A percentile compares a stretch with the other conserved stretches of the same genome.
Evolutionary conservation across 139 green algal genomes (phyloP).

Genomic region (Trebouxia sp.): DNA sequence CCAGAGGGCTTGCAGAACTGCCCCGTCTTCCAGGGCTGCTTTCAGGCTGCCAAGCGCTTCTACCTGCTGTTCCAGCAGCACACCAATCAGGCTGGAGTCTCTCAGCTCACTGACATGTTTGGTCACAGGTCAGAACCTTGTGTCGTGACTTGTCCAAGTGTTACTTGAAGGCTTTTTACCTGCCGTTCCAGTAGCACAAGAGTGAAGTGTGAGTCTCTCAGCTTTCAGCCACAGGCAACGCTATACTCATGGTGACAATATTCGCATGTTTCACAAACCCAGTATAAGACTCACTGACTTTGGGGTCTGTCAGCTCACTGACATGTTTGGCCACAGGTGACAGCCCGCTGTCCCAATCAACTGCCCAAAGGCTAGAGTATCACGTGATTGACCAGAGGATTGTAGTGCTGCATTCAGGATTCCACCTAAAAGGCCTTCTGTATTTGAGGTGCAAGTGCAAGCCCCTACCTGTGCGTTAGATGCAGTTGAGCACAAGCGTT

Average conservation of each 20-base stretch:
- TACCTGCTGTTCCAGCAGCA: constrained; percentile 76
- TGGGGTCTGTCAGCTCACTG: background rate
- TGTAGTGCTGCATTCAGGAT: too few relatives aligned
- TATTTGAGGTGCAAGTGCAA: too few relatives aligned
- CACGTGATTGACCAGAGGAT: too few relatives aligned
- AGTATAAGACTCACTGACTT: too few relatives aligned
- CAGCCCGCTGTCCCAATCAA: constrained; percentile 41
- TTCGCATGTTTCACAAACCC: too few relatives aligned
- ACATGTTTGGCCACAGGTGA: background rate
- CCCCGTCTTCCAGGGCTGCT: constrained; percentile 58
- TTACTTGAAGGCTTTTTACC: constrained; percentile 46
- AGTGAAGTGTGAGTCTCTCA: constrained; percentile 24
- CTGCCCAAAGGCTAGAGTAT: background rate
- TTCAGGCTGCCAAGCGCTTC: constrained; percentile 38
- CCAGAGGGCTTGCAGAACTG: constrained; percentile 52
- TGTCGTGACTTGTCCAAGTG: constrained; percentile 66
- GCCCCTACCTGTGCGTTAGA: too few relatives aligned
- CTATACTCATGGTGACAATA: too few relatives aligned
- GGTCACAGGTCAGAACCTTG: constrained; percentile 19
- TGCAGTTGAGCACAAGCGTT: too few relatives aligned
- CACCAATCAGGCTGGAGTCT: constrained; percentile 38
- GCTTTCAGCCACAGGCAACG: too few relatives aligned
- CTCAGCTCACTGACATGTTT: constrained; percentile 27
- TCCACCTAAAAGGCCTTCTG: too few relatives aligned
- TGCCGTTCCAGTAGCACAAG: constrained; percentile 71